Evolutionary conservation across 352 stramenopile genomes (phyloP).

Genomic region (Pythium dissimile): DNA sequence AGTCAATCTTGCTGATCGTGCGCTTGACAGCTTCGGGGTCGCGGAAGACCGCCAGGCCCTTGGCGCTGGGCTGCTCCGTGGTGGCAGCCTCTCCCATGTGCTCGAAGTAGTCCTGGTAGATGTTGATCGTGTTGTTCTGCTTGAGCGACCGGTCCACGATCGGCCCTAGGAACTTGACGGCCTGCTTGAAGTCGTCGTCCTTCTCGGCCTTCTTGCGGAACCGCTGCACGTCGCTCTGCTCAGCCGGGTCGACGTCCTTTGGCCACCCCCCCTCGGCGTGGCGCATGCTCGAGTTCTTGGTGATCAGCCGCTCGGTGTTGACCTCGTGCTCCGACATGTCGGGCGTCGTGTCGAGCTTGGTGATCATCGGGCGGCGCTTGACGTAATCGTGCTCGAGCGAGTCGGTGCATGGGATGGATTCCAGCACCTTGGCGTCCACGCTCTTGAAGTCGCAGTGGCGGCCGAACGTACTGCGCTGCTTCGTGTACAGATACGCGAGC

Average conservation of each 20-base stretch:
- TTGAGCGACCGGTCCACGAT: conserved; percentile 93
- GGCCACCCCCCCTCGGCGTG: conserved; percentile 96
- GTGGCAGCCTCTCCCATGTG: conserved; percentile 89
- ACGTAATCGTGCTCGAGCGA: conserved; percentile 90
- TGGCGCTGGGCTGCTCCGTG: conserved; percentile 94
- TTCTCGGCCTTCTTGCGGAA: conserved; percentile 98
- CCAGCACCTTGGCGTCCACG: conserved; percentile 87
- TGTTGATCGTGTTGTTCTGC: conserved; percentile 98
- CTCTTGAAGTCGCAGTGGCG: conserved; percentile 91
- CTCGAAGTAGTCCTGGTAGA: conserved; percentile 97
- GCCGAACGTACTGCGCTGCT: conserved; percentile 91
- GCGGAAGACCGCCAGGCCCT: conserved; percentile 96
- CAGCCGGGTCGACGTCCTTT: conserved; percentile 96
- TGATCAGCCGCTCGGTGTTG: conserved; percentile 93
- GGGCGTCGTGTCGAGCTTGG: conserved; percentile 87
- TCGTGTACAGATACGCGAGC: conserved; percentile 89
- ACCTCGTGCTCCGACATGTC: conserved; percentile 91
- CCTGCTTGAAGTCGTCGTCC: conserved; percentile 95
- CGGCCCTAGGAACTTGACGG: conserved; percentile 91
- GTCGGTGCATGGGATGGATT: conserved; percentile 84
- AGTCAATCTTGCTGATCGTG: conserved; percentile 96
- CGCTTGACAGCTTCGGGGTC: conserved; percentile 92
- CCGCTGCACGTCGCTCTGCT: conserved; percentile 94
- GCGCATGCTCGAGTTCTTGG: conserved; percentile 92
- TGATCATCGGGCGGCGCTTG: conserved; percentile 82